phyloP scores from a whole-genome alignment of 352 stramenopile genomes.

The Pythium brachiatum region DNA sequence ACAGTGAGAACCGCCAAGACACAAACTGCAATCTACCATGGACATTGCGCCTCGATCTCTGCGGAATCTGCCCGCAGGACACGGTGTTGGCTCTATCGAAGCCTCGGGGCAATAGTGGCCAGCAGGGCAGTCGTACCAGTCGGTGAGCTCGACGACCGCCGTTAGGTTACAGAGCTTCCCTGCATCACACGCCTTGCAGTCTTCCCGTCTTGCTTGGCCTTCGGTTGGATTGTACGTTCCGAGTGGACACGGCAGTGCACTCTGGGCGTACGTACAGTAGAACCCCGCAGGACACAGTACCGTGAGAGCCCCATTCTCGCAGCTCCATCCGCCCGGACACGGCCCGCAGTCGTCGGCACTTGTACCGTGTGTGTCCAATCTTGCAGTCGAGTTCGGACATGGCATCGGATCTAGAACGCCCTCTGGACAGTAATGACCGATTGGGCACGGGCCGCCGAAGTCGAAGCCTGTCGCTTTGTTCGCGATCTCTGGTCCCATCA shows the following conservation, averaged over 20 bases:
- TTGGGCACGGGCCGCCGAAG: conserved; percentile 65
- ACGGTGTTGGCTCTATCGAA: conserved; percentile 32
- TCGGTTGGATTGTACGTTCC: conserved; percentile 56
- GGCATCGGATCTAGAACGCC: conserved; percentile 65
- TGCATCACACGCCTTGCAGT: conserved; percentile 54
- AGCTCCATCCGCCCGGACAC: conserved; percentile 88
- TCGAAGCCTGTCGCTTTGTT: conserved; percentile 31
- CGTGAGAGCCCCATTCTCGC: conserved; percentile 62
- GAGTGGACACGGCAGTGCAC: conserved; percentile 44
- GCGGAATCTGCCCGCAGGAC: conserved; percentile 46
- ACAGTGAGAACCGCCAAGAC: conserved; percentile 64
- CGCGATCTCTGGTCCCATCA: background rate
- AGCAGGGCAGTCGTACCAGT: conserved; percentile 59
- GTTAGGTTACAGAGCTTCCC: conserved; percentile 78
- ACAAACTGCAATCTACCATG: conserved; percentile 44
- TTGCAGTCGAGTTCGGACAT: conserved; percentile 57
- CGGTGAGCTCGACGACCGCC: conserved; percentile 46
- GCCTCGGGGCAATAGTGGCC: conserved; percentile 71
- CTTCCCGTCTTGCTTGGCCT: conserved; percentile 42
- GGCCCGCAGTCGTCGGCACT: conserved; percentile 59
- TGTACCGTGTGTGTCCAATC: conserved; percentile 45
- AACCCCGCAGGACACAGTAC: conserved; percentile 60
- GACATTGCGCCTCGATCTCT: conserved; percentile 33
- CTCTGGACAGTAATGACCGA: conserved; percentile 76
- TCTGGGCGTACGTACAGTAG: conserved; percentile 49